Evolutionary conservation across 306 rosid genomes (phyloP), one percentile per base, ranked within the genome.

Genomic region (Quercus variabilis): DNA sequence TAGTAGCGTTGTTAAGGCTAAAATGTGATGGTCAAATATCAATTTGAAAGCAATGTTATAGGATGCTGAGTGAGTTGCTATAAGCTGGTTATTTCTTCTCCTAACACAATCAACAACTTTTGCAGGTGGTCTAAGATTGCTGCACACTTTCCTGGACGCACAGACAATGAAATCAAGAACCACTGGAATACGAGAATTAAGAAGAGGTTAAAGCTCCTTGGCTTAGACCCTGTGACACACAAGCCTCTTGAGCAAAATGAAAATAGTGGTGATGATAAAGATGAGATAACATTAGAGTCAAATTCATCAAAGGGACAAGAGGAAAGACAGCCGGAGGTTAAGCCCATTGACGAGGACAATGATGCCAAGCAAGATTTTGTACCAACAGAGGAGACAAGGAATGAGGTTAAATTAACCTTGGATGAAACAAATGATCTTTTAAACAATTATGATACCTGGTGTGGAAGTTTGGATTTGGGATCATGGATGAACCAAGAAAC

Each of bases 61-160:
- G 60, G 14, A 56, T 71, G 21, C 18, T 35, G 11, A 26, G 5
- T 25, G 12, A 6, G 33, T 41, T 46, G 18, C 1, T 9, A 6
- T 62, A 58, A 38, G 72, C 26, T 33, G 69, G 54, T 14, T 71
- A 3, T 51, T 80, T 41, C 46, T 70, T 35, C 58, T 38, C 5
- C 31, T 77, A 80, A 86, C 69, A 31, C 43, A 19, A 57, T 57
- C 41, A 67, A 56, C 23, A 65, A 69, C 19, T 62, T 82, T 59
- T 62, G 67, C 83, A 95, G 99, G 88, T 95, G 99, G 99, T 95
- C 99, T 64, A 91, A 92, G 86, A 95, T 95, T 60, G 99, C 99
- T 63, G 83, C 98, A 20, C 94, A 95, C 76, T 92, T 95, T 78
- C 97, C 99, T 2, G 98, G 99, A 20, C 89, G 99, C 57, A 92